Base-by-base conservation (phyloP, 129 eudicot genomes). In the Mikania micrantha region DNA sequence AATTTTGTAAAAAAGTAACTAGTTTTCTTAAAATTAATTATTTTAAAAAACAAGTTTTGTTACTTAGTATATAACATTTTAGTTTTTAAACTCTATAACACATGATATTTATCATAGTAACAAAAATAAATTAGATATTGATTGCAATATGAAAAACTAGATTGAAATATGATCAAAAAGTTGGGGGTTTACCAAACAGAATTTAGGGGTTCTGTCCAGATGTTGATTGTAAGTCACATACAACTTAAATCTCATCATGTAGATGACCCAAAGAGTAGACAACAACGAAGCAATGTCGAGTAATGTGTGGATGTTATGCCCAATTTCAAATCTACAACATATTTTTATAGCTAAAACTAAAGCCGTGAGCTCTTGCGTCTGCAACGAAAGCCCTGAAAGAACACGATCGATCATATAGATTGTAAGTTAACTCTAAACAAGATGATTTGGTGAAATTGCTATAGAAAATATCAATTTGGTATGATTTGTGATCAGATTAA, bases 281-380 rank as follows among this genome's bases (percentile, higher is more conserved):
- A 68, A 38, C 24, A 91, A 85, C 0, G 94, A 83, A 34, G 81
- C 66, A 24, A 80, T 64, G 74, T 91, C 97, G 4, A 91, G 96
- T n/a, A 81, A 52, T 0, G 96, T 83, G 71, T 91, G 96, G 44
- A 91, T 71, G 80, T 85, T 85, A 40, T 75, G 77, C 72, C 85
- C 93, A 58, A 91, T 78, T 10, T 52, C 60, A 64, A 56, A 66
- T 72, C 90, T 83, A 53, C 93, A 91, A 19, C 31, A 40, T 19
- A 88, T 72, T 78, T 94, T 81, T 56, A 75, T 77, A 7, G 76
- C 88, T 71, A 84, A 63, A 80, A 85, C 90, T 57, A 88, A 44
- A 22, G 94, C 96, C 36, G 96, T 91, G 36, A 91, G 90, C 78
- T 85, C 94, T 67, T 91, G 97, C 27, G 94, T 78, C 73, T 81